A percentile compares a stretch with the other conserved stretches of the same genome.
phyloP scores from a whole-genome alignment of 148 eudicot genomes.

The Beta vulgaris region DNA sequence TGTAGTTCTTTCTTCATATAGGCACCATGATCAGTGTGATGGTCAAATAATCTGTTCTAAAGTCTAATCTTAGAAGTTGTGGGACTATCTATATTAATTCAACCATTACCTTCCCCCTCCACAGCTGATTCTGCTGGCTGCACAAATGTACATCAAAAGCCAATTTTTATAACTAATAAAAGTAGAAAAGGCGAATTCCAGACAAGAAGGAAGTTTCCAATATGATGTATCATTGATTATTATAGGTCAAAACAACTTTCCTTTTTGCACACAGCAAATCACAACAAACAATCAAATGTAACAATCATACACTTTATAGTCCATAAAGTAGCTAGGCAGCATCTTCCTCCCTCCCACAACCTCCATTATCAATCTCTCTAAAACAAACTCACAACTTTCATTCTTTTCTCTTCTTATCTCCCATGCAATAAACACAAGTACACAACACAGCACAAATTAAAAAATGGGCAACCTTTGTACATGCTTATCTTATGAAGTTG shows the following conservation, averaged over 20 bases:
- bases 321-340: neutral
- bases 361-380: too few species aligned
- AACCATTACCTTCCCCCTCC: too few species aligned
- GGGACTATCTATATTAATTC: too few species aligned
- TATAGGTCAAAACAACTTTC: conserved; percentile 8
- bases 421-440: conserved; percentile 16
- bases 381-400: too few species aligned
- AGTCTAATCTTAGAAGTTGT: too few species aligned
- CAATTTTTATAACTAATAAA: too few species aligned
- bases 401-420: conserved; percentile 1
- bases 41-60: too few species aligned
- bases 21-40: too few species aligned
- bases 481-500: conserved; percentile 32
- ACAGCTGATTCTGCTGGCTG: too few species aligned
- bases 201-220: neutral
- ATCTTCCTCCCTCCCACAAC: neutral
- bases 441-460: neutral
- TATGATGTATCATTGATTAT: neutral
- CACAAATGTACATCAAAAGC: too few species aligned
- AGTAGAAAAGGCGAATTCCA: neutral
- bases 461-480: conserved; percentile 63
- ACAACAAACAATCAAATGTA: neutral
- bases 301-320: neutral
- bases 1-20: too few species aligned
- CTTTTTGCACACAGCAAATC: neutral